These are phyloP conservation scores for Brassica balearica DNA, from an alignment of 441 rosid genomes.

Conservation along the genomic window DNA sequence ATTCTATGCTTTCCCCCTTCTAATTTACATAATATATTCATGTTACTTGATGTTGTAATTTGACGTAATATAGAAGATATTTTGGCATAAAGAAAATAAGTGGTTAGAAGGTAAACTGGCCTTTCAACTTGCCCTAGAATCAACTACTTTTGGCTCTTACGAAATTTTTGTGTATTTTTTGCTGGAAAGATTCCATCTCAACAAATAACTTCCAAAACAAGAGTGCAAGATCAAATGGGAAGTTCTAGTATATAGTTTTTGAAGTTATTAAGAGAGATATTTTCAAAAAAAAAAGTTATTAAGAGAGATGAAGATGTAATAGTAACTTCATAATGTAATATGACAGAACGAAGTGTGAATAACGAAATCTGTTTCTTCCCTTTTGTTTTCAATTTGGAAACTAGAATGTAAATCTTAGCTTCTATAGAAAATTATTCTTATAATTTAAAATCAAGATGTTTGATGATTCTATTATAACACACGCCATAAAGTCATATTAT, in stretches of 20 bases:
- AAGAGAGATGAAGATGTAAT: no score
- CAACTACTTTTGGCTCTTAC: constrained; percentile 40
- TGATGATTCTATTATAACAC: constrained; percentile 25
- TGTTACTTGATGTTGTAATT: background rate
- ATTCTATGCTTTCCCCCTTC: background rate
- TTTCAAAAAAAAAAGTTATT: no score
- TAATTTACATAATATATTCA: background rate
- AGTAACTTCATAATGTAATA: no score
- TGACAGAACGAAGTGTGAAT: no score
- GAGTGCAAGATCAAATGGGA: background rate
- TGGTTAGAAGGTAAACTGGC: constrained; percentile 3
- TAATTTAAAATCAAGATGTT: background rate
- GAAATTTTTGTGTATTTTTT: constrained; percentile 1
- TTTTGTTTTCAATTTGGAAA: no score
- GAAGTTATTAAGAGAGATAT: no score
- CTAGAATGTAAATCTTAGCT: no score
- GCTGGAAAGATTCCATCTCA: background rate
- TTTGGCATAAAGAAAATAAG: constrained; percentile 13
- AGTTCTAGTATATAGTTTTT: no score
- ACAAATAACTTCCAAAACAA: background rate
- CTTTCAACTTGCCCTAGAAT: constrained; percentile 43
- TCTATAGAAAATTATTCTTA: no score
- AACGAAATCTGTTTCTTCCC: no score
- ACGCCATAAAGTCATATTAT: constrained; percentile 33
- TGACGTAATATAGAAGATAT: background rate